These are phyloP conservation scores for Cucurbita pepo DNA, from an alignment of 306 rosid genomes.

Conservation along the genomic window DNA sequence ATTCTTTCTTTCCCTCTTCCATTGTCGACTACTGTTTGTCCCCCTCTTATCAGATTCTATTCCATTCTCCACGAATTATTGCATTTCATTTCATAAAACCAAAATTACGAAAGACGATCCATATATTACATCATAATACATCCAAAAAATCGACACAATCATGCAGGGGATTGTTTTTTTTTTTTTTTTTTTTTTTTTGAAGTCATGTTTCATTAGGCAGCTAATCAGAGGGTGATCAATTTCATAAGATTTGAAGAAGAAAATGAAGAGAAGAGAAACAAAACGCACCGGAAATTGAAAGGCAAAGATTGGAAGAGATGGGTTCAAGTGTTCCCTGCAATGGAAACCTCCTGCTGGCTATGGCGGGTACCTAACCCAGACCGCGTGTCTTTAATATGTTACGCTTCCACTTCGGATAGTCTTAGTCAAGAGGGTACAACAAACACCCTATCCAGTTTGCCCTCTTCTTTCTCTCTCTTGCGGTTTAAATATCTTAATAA, in stretches of 20 bases:
- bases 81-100: not conserved
- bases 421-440: not conserved
- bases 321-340: slow-evolving; percentile 27
- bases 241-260: not conserved
- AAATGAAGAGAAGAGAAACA: not conserved
- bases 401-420: not conserved
- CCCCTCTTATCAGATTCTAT: not conserved
- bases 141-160: not conserved
- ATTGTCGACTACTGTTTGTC: slow-evolving; percentile 5
- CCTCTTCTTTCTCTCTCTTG: not conserved
- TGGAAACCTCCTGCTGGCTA: slow-evolving; percentile 42
- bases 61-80: not conserved
- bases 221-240: not conserved
- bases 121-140: not conserved
- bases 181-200: not conserved
- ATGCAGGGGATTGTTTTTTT: too few species aligned
- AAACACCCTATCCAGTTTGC: not conserved
- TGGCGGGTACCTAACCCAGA: slow-evolving; percentile 11
- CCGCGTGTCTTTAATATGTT: slow-evolving; percentile 8
- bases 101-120: not conserved
- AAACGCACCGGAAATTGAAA: not conserved
- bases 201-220: not conserved
- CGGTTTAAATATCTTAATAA: not conserved
- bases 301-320: not conserved
- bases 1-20: not conserved